These are phyloP conservation scores for Willaertia magna DNA, from an alignment of 208 protist species.

Conservation along the genomic window DNA sequence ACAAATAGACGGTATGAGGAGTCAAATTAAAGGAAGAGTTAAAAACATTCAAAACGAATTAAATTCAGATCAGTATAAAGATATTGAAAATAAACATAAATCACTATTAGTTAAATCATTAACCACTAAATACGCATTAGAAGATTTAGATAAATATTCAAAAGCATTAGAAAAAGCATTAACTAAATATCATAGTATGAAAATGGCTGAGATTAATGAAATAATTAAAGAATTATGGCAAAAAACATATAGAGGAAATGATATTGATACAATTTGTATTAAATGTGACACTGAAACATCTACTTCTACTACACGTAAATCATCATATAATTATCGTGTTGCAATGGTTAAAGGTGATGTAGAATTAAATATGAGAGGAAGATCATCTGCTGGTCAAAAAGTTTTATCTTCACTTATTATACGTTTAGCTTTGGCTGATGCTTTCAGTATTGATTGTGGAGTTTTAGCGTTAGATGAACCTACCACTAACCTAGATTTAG, in stretches of 20 bases:
- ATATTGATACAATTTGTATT: conserved; percentile 95
- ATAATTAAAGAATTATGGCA: conserved; percentile 93
- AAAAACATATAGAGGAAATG: conserved; percentile 83
- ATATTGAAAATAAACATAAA: not conserved
- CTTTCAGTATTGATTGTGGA: conserved; percentile 96
- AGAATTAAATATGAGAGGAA: conserved; percentile 93
- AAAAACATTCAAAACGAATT: not conserved
- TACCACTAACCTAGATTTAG: conserved; percentile 94
- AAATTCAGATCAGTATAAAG: not conserved
- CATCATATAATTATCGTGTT: conserved; percentile 79
- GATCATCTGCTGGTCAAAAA: conserved; percentile 62
- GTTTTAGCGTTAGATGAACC: conserved; percentile 99
- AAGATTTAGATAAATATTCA: not conserved
- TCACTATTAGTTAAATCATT: not conserved
- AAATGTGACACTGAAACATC: conserved; percentile 54
- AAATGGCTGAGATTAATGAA: conserved; percentile 97
- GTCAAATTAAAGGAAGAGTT: not conserved
- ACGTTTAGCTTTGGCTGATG: conserved; percentile 93
- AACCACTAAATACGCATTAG: not conserved
- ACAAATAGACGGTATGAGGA: not conserved
- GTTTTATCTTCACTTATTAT: conserved; percentile 97
- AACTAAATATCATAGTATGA: conserved; percentile 90
- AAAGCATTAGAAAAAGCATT: conserved; percentile 77
- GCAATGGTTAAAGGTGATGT: conserved; percentile 85
- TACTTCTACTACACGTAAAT: conserved; percentile 23